phyloP scores from a whole-genome alignment of 768 basidiomycete species.

The Lentinus brumalis region DNA sequence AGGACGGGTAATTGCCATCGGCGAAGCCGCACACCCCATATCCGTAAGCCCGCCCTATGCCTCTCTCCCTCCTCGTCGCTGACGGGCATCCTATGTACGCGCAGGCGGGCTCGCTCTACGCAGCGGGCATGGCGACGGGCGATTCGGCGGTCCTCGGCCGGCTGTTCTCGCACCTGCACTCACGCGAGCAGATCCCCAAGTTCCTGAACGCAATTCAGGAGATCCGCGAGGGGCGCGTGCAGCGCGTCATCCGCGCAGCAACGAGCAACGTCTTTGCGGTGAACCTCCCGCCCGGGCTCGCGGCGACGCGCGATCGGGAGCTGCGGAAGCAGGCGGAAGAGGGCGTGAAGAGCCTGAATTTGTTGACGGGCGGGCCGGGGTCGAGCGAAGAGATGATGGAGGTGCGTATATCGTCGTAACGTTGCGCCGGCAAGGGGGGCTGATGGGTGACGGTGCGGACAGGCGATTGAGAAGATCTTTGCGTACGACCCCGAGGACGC shows the following conservation, averaged over 20 bases:
- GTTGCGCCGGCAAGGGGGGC: too few species aligned
- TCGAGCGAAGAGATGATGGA: conserved; percentile 11
- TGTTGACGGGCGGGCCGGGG: background rate
- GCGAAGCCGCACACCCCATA: conserved; percentile 37
- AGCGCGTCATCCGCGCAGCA: conserved; percentile 21
- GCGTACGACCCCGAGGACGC: conserved; percentile 31
- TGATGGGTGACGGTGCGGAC: background rate
- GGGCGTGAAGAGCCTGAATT: background rate
- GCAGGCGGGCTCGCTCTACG: conserved; percentile 9
- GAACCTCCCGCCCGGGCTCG: conserved; percentile 27
- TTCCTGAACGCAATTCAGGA: conserved; percentile 31
- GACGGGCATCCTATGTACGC: background rate
- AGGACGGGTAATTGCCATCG: conserved; percentile 30
- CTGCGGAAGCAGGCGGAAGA: conserved; percentile 11
- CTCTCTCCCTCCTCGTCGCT: background rate
- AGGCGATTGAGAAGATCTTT: conserved; percentile 22
- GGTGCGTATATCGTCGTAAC: background rate
- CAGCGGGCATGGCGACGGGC: conserved; percentile 29
- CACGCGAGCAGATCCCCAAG: conserved; percentile 26
- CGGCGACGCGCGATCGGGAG: conserved; percentile 10
- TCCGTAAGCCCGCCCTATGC: conserved; percentile 19
- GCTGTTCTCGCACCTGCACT: conserved; percentile 34
- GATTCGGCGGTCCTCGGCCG: conserved; percentile 37
- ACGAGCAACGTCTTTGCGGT: conserved; percentile 21
- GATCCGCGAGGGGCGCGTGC: conserved; percentile 27